Evolutionary conservation across 768 basidiomycete species (phyloP).

Genomic region (Favolaschia claudopus): DNA sequence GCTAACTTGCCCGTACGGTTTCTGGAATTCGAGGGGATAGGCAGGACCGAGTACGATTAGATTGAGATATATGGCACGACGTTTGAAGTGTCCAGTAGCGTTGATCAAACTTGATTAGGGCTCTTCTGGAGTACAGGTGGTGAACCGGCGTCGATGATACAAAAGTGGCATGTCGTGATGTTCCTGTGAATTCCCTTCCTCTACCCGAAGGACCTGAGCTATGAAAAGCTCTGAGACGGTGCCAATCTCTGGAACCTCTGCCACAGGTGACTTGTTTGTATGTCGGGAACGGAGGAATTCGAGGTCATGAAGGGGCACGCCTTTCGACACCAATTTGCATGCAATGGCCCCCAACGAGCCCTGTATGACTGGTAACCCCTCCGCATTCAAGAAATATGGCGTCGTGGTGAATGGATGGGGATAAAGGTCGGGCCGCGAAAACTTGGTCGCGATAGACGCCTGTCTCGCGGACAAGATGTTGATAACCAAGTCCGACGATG

Average conservation of each 20-base stretch:
- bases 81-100: background rate
- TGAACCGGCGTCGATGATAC: conserved; percentile 69
- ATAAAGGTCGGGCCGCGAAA: conserved; percentile 77
- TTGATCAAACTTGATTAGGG: too few species aligned
- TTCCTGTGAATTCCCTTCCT: conserved; percentile 37
- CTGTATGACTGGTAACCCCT: conserved; percentile 54
- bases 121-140: conserved; percentile 46
- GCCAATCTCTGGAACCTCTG: conserved; percentile 16
- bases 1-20: conserved; percentile 32
- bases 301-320: conserved; percentile 69
- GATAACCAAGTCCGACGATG: conserved; percentile 68
- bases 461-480: conserved; percentile 82
- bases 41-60: background rate
- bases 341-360: conserved; percentile 61
- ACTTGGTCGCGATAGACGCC: conserved; percentile 64
- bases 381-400: conserved; percentile 35
- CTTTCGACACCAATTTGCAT: conserved; percentile 64
- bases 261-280: conserved; percentile 20
- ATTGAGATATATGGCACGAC: background rate
- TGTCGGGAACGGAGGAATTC: conserved; percentile 40
- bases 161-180: conserved; percentile 57
- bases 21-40: conserved; percentile 34
- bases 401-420: conserved; percentile 60
- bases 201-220: conserved; percentile 75
- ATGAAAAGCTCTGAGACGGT: conserved; percentile 77